Evolutionary conservation across 2,329 filamentous ascomycete species (phyloP).

Genomic region (Canariomyces notabilis): DNA sequence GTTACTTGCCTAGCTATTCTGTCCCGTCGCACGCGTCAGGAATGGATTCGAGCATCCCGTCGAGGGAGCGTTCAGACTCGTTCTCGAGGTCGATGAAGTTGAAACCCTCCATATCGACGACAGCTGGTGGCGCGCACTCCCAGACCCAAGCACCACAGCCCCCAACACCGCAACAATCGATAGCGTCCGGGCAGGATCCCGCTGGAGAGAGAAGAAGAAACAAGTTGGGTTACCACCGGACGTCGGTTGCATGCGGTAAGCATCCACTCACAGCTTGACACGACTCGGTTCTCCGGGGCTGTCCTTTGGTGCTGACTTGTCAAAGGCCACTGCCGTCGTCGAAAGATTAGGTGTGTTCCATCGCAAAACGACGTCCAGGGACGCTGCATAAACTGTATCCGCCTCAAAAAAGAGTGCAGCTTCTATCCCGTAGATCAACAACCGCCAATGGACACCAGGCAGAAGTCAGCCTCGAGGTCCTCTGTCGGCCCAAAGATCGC

Average conservation of each 20-base stretch:
- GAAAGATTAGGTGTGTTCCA: slow-evolving; percentile 88
- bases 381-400: slow-evolving; percentile 87
- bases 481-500: slow-evolving; percentile 36
- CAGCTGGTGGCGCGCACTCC: slow-evolving; percentile 41
- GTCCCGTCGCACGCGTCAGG: slow-evolving; percentile 30
- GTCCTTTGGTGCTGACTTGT: slow-evolving; percentile 9
- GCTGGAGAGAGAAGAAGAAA: slow-evolving; percentile 63
- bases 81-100: slow-evolving; percentile 36
- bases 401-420: slow-evolving; percentile 89
- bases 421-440: slow-evolving; percentile 85
- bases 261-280: slow-evolving; percentile 26
- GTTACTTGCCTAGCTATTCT: slow-evolving; percentile 33
- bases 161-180: slow-evolving; percentile 20
- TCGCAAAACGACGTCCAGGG: slow-evolving; percentile 66
- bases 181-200: slow-evolving; percentile 32
- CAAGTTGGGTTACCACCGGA: slow-evolving; percentile 92
- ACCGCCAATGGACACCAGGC: slow-evolving; percentile 43
- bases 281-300: background rate
- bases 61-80: slow-evolving; percentile 35
- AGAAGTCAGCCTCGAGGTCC: slow-evolving; percentile 38
- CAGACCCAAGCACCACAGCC: slow-evolving; percentile 28
- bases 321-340: slow-evolving; percentile 80
- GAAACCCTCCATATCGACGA: slow-evolving; percentile 47
- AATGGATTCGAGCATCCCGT: slow-evolving; percentile 31
- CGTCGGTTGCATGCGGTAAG: slow-evolving; percentile 93